Evolutionary conservation across 129 eudicot species (phyloP), one percentile per base, ranked within the genome.

Genomic region (Erigeron canadensis): DNA sequence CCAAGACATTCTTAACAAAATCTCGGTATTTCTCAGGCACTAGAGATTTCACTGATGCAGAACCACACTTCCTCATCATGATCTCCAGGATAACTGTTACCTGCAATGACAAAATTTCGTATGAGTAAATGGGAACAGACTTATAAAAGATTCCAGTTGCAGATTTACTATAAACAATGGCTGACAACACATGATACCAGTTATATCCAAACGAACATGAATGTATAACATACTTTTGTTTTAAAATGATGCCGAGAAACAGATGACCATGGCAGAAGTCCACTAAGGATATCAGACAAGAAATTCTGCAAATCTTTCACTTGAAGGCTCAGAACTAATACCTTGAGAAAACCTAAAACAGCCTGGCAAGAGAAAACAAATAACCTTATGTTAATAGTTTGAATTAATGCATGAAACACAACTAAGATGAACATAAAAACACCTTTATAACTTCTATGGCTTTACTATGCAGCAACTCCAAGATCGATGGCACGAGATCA

Each of bases 331-430:
- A 91, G 88, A 40, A 86, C 99, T 47, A 95, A 80, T 65, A 95
- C 99, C 90, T 95, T 95, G 69, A 90, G 69, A 62, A 95, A 95
- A 63, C 99, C 99, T 81, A 95, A 79, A 77, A 81, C 97, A 81
- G 97, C 97, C 99, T 95, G 86, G 62, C 19, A 39, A 80, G n/a
- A 72, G 61, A 37, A 38, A 51, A 70, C 78, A 74, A 15, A 65
- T 28, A 46, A 69, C 16, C 75, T 70, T 51, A 63, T 45, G 46
- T 76, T 72, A 38, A 75, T 65, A 28, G 34, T 28, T 28, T 28
- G 34, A 28, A 28, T 28, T 3, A 28, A 28, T 28, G 34, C 1
- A 28, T 28, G 34, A 3, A 28, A 28, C 8, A 65, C 54, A 11
- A 17, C 10, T 19, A 63, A 37, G 15, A 43, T 37, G 40, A 41